Conservation (phyloP, 768 basidiomycete species). For the Cubamyces sp. region DNA sequence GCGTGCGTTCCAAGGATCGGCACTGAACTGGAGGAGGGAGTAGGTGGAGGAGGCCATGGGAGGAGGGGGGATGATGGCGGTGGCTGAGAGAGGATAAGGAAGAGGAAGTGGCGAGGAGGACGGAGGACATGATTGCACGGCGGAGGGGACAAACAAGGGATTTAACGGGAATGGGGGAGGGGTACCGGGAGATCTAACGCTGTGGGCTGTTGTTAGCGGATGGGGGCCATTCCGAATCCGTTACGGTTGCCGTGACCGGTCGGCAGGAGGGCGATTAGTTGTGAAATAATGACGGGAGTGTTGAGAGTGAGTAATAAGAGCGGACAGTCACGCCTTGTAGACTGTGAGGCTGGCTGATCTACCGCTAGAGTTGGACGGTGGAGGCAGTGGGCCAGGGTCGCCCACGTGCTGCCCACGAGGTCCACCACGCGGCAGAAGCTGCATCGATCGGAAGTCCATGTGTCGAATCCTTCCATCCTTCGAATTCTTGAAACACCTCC, state of each 20-base stretch:
- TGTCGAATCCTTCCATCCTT: not conserved
- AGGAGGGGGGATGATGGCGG: constrained; percentile 27
- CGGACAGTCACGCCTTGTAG: too few species aligned
- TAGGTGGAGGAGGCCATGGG: constrained; percentile 43
- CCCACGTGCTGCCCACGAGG: constrained; percentile 33
- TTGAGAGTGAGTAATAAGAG: too few species aligned
- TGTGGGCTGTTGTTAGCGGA: not conserved
- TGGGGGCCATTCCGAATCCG: too few species aligned
- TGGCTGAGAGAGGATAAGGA: not conserved
- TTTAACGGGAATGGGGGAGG: not conserved
- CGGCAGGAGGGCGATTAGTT: too few species aligned
- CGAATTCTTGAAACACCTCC: constrained; percentile 21
- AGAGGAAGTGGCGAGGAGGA: constrained; percentile 14
- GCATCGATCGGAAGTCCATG: constrained; percentile 21
- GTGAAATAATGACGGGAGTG: too few species aligned
- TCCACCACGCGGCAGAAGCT: constrained; percentile 23
- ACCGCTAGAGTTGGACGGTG: not conserved
- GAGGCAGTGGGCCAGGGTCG: constrained; percentile 6
- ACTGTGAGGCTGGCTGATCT: constrained; percentile 13
- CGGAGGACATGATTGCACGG: not conserved
- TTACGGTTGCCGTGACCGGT: too few species aligned
- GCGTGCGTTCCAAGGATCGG: constrained; percentile 59
- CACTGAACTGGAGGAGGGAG: constrained; percentile 66
- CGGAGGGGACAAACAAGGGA: constrained; percentile 24
- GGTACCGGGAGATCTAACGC: not conserved